Evolutionary conservation across 495 filamentous ascomycete genomes (phyloP).

Genomic region (Jackrogersella multiformis): DNA sequence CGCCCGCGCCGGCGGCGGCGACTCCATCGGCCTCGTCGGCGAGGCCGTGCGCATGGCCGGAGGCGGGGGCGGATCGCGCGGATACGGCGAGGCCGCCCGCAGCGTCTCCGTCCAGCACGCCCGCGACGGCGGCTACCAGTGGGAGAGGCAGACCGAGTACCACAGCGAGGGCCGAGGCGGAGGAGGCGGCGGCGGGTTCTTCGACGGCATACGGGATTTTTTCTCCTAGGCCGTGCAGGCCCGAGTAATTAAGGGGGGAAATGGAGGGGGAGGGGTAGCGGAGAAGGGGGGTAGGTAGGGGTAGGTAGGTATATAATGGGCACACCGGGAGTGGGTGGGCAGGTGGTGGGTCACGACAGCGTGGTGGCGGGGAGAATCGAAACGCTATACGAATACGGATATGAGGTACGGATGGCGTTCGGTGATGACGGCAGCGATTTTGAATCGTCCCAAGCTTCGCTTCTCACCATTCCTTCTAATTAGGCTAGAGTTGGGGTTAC

Average conservation of each 20-base stretch:
- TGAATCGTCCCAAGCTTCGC: constrained; percentile 5
- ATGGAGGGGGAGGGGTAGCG: too few species aligned
- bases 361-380: background rate
- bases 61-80: constrained; percentile 40
- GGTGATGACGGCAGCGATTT: constrained; percentile 1
- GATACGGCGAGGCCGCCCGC: constrained; percentile 23
- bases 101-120: constrained; percentile 43
- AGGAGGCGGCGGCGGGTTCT: constrained; percentile 39
- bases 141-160: constrained; percentile 54
- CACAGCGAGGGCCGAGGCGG: constrained; percentile 43
- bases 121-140: constrained; percentile 48
- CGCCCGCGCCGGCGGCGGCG: constrained; percentile 58
- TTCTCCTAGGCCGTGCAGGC: constrained; percentile 30
- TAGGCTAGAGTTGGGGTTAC: constrained; percentile 23
- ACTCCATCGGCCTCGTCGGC: constrained; percentile 61
- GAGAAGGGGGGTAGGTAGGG: too few species aligned
- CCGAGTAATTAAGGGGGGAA: background rate
- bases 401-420: constrained; percentile 35
- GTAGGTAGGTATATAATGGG: too few species aligned
- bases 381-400: constrained; percentile 25
- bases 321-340: too few species aligned
- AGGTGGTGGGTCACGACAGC: background rate
- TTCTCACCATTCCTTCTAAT: constrained; percentile 34
- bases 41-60: constrained; percentile 59
- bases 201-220: constrained; percentile 40